Conservation (phyloP, 2,329 filamentous ascomycete species). For the Alternaria arbusti region DNA sequence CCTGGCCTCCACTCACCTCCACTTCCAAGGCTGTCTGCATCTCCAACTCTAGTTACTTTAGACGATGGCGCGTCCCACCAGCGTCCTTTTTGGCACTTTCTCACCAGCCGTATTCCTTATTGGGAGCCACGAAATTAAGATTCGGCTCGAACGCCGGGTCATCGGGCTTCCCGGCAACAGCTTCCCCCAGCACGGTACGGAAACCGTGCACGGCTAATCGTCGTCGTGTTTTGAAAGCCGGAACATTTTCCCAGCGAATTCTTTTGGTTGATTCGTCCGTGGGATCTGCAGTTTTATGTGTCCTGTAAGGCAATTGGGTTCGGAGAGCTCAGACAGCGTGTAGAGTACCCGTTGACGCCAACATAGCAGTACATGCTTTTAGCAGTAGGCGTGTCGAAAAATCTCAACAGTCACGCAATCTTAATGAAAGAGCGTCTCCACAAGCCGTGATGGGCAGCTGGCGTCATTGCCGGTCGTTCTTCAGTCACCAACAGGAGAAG, state of each 20-base stretch:
- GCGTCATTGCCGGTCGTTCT: background rate
- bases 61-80: background rate
- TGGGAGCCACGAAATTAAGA: background rate
- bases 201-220: background rate
- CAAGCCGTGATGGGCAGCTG: background rate
- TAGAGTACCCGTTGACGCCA: background rate
- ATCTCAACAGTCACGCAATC: background rate
- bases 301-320: background rate
- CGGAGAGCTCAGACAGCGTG: background rate
- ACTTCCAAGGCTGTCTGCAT: background rate
- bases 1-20: background rate
- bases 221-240: background rate
- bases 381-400: background rate
- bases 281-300: background rate
- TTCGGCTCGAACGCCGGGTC: background rate
- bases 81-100: background rate
- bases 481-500: background rate
- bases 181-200: background rate
- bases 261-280: background rate
- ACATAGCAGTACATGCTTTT: background rate
- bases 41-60: background rate
- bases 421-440: background rate
- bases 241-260: background rate
- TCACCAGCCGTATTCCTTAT: slow-evolving; percentile 1
- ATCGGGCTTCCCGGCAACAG: background rate